These are phyloP conservation scores for Cyanidioschyzon merolae DNA, from an alignment of 23 red algal species.

Conservation along the genomic window DNA sequence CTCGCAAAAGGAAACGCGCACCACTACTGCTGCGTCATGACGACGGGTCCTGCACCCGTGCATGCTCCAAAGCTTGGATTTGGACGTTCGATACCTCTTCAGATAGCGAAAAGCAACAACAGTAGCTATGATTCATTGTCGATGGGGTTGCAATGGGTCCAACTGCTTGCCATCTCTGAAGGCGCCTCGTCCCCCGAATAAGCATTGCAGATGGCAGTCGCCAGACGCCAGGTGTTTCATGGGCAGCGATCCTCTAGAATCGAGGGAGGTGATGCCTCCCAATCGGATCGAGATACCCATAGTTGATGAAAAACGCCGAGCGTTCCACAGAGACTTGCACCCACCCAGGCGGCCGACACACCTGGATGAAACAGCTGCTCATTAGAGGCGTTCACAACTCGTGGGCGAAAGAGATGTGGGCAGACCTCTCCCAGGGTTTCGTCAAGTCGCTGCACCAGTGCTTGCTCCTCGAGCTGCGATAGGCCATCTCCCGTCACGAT, in stretches of 20 bases:
- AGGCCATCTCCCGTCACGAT: neutral
- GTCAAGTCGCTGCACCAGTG: neutral
- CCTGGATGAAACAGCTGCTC: neutral
- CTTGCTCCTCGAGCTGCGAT: neutral
- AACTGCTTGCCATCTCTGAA: no score
- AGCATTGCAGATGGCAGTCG: no score
- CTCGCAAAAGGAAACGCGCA: no score
- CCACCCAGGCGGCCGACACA: conserved; percentile 3
- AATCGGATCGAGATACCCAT: neutral
- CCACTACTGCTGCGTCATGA: no score
- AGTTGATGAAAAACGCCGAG: conserved; percentile 15
- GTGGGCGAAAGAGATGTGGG: neutral
- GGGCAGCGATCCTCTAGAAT: conserved; percentile 3
- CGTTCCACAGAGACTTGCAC: neutral
- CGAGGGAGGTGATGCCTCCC: neutral
- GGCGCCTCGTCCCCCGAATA: no score
- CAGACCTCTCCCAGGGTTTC: neutral
- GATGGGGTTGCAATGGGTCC: no score
- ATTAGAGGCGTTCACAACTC: neutral
- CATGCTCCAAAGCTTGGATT: no score
- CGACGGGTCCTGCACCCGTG: no score
- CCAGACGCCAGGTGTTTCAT: neutral
- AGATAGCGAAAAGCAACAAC: no score
- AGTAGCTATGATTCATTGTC: no score
- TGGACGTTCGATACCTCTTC: no score